Percentiles rank a stretch among this genome's conserved stretches.
phyloP scores from a whole-genome alignment of 1,139 yeast species.

The Trichomonascaceae sp. region DNA sequence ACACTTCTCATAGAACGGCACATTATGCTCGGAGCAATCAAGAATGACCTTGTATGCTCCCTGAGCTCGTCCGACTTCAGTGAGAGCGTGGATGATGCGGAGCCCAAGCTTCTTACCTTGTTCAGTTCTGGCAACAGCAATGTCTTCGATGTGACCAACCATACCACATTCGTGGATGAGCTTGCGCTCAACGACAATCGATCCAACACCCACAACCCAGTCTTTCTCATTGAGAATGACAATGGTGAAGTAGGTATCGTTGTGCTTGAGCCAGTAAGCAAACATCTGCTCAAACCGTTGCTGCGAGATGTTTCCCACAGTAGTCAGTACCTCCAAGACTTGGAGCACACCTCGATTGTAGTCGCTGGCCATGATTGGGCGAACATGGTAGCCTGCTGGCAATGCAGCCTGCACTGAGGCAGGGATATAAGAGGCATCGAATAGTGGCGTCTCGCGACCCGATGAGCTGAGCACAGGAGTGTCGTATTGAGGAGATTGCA shows the following conservation, averaged over 20 bases:
- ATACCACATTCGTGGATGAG: constrained; percentile 59
- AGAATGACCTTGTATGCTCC: constrained; percentile 84
- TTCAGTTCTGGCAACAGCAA: constrained; percentile 60
- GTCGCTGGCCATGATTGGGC: constrained; percentile 36
- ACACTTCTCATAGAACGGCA: constrained; percentile 85
- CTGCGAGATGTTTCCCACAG: constrained; percentile 42
- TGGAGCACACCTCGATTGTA: constrained; percentile 36
- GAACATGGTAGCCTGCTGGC: constrained; percentile 41
- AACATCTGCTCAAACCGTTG: constrained; percentile 31
- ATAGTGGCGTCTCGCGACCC: constrained; percentile 12
- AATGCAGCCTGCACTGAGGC: constrained; percentile 20
- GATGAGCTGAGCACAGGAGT: too few relatives aligned
- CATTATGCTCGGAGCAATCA: constrained; percentile 77
- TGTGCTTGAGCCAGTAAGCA: constrained; percentile 34
- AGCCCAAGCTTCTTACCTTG: constrained; percentile 80
- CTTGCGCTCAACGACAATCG: constrained; percentile 39
- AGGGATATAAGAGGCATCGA: constrained; percentile 19
- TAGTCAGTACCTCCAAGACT: constrained; percentile 40
- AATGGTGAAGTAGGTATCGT: constrained; percentile 38
- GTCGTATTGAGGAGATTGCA: too few relatives aligned
- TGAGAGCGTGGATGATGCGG: constrained; percentile 48
- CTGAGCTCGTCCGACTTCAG: constrained; percentile 39
- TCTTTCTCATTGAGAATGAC: constrained; percentile 33
- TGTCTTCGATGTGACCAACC: constrained; percentile 94
- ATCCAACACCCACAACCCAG: constrained; percentile 29